phyloP scores from a whole-genome alignment of 139 green algal genomes.

The Chlorella sp. region DNA sequence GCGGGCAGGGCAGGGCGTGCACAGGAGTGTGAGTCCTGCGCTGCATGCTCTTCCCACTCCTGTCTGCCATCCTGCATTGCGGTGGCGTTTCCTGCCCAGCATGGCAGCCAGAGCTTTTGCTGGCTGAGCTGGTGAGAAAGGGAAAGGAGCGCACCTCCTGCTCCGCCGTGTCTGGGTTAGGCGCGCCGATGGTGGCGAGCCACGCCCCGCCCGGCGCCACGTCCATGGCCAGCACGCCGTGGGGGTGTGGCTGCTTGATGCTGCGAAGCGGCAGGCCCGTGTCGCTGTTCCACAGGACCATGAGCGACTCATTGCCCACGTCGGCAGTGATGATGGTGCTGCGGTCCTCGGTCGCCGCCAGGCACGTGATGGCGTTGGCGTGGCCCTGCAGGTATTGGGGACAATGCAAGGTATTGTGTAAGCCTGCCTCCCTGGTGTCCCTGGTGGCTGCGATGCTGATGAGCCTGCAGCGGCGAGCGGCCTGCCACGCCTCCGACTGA shows the following conservation, averaged over 20 bases:
- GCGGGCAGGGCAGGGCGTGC: too few relatives aligned
- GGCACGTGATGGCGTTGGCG: constrained; percentile 55
- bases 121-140: too few relatives aligned
- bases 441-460: too few relatives aligned
- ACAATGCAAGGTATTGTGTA: background rate
- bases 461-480: too few relatives aligned
- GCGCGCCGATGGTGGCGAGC: constrained; percentile 47
- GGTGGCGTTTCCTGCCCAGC: too few relatives aligned
- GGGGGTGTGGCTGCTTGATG: constrained; percentile 36
- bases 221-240: constrained; percentile 52
- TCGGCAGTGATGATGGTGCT: constrained; percentile 59
- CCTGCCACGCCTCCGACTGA: too few relatives aligned
- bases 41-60: too few relatives aligned
- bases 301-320: constrained; percentile 46
- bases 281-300: constrained; percentile 63
- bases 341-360: constrained; percentile 42
- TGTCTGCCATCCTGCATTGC: too few relatives aligned
- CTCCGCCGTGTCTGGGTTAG: constrained; percentile 24
- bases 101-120: too few relatives aligned
- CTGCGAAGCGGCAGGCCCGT: constrained; percentile 39
- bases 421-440: too few relatives aligned
- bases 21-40: too few relatives aligned
- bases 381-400: constrained; percentile 60
- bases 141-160: constrained; percentile 41
- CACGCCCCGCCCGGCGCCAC: constrained; percentile 44